Conservation (phyloP, 352 stramenopile species). For the Blastocystis sp. region DNA sequence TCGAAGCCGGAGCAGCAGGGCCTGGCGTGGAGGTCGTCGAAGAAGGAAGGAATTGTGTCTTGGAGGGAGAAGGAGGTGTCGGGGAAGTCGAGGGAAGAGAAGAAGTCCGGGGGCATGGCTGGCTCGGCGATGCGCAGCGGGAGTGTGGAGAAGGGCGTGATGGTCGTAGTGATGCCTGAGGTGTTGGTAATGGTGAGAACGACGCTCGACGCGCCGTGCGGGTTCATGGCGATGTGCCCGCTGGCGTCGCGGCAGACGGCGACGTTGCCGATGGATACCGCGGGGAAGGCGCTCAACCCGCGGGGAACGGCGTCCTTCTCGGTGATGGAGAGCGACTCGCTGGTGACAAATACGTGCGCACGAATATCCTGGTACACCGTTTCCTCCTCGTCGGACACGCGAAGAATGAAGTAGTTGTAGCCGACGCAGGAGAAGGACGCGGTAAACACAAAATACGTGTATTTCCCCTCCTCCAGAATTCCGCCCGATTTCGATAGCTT, state of each 20-base stretch:
- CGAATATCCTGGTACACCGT: not conserved
- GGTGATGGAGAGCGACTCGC: not conserved
- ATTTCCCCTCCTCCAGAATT: conserved; percentile 41
- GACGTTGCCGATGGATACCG: not conserved
- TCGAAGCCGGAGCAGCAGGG: not conserved
- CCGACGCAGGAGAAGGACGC: not conserved
- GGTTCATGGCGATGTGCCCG: not conserved
- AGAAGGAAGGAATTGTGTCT: conserved; percentile 1
- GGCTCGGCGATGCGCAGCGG: not conserved
- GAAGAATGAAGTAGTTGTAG: conserved; percentile 28
- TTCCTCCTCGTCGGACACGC: conserved; percentile 22
- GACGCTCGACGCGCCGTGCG: not conserved
- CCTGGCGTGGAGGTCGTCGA: not conserved
- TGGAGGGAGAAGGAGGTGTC: not conserved
- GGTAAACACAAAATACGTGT: conserved; percentile 20
- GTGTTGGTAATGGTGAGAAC: not conserved
- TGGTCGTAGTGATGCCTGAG: not conserved
- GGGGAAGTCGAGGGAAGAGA: conserved; percentile 9
- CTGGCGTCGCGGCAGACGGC: not conserved
- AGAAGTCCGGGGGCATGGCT: not conserved
- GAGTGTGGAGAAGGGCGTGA: conserved; percentile 6
- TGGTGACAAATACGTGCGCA: conserved; percentile 9
- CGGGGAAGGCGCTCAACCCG: not conserved
- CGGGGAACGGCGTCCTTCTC: not conserved
- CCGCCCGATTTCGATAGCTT: conserved; percentile 6